phyloP scores from a whole-genome alignment of 805 yeast genomes.

The Schwanniomyces occidentalis region DNA sequence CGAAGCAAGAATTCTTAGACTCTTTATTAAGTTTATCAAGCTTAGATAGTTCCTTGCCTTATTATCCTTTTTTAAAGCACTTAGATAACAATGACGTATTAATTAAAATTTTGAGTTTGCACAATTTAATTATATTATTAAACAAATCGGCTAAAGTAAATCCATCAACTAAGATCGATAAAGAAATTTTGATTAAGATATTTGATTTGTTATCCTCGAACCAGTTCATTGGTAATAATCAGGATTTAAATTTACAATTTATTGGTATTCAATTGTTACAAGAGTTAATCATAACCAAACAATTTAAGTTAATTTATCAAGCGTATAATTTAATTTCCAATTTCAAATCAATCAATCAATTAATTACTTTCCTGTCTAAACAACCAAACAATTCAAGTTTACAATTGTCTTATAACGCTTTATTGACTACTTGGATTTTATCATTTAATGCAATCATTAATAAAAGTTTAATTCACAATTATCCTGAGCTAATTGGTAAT shows the following conservation, averaged over 20 bases:
- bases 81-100: conserved; percentile 57
- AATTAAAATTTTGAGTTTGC: conserved; percentile 54
- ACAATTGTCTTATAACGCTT: conserved; percentile 80
- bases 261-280: conserved; percentile 63
- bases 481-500: conserved; percentile 53
- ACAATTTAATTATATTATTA: conserved; percentile 53
- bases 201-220: conserved; percentile 37
- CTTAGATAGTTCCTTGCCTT: conserved; percentile 50
- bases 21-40: conserved; percentile 44
- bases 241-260: conserved; percentile 53
- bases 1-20: conserved; percentile 31
- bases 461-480: conserved; percentile 48
- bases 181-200: conserved; percentile 38
- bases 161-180: conserved; percentile 26
- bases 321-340: conserved; percentile 32
- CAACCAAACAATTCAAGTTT: conserved; percentile 49
- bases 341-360: conserved; percentile 31
- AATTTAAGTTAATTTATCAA: conserved; percentile 52
- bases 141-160: conserved; percentile 20
- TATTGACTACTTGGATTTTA: conserved; percentile 81
- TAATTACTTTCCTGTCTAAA: conserved; percentile 30
- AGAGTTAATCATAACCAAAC: conserved; percentile 55
- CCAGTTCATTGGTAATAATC: conserved; percentile 27
- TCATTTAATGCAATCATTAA: conserved; percentile 67
- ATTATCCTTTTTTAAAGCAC: conserved; percentile 50